Evolutionary conservation across 1,284 basidiomycete genomes (phyloP), one percentile per base, ranked within the genome.

Genomic region (Nidula niveotomentosa): DNA sequence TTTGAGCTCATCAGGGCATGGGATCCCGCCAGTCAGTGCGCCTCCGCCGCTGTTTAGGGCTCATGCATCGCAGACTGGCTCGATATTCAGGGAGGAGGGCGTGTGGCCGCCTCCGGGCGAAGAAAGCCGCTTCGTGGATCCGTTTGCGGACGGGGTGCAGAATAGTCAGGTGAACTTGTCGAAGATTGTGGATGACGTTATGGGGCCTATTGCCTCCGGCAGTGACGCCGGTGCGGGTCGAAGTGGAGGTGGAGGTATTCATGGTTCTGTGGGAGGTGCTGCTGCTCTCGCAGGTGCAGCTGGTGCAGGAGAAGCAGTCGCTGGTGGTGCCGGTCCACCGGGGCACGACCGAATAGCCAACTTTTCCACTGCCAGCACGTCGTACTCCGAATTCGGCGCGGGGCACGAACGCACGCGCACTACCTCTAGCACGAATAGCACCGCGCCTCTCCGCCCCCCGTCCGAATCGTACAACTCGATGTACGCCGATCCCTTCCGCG

Each of bases 131-230:
- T 64, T 68, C 33, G 58, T 66, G 3, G 67, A 68, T 41, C 66
- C 66, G 7, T 67, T 68, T 30, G 37, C 53, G 23, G 52, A 36
- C 13, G 49, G 41, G 2, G 55, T 59, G 51, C 60, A 64, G 35
- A 65, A 62, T 48, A 65, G 61, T 46, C 63, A 67, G 37, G 63
- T 69, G 15, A 64, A 69, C 46, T 53, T 71, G 12, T 60, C 63
- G 43, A 58, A 56, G 12, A 66, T 71, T 34, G 69, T 73, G n/a
- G 60, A 66, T 41, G 66, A 69, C 30, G 67, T 72, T 8, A 71
- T 71, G 70, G 70, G 69, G 2, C 66, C 65, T 47, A 18, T n/a
- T 9, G 35, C 30, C 4, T 44, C 45, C 10, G 9, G 34, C 36
- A 43, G 46, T 35, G 39, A 17, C 15, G 15, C 15, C 8, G 7